A percentile compares a stretch with the other conserved stretches of the same genome.
phyloP scores from a whole-genome alignment of 179 eudicot species.

The Sideroxylon spinosum region DNA sequence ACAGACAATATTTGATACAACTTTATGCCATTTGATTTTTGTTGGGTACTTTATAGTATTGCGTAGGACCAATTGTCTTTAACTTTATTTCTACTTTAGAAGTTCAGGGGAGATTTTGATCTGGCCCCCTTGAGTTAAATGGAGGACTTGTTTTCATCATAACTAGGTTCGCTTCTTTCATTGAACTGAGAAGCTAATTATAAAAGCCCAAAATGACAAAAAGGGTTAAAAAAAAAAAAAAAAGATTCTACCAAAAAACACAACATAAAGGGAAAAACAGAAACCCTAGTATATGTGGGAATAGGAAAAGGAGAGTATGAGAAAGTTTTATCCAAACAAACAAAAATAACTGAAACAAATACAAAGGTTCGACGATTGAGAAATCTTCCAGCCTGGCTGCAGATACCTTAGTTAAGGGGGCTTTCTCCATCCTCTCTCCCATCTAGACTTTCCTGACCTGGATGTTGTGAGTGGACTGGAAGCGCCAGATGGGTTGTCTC shows the following conservation, averaged over 20 bases:
- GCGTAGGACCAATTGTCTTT: background rate
- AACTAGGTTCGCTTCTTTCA: background rate
- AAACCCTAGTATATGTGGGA: no score
- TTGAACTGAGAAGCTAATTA: background rate
- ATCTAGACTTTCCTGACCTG: conserved; percentile 62
- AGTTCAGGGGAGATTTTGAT: background rate
- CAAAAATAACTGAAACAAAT: background rate
- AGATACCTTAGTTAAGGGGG: background rate
- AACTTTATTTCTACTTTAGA: background rate
- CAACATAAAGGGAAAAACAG: background rate
- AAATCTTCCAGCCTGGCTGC: background rate
- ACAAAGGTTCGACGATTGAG: conserved; percentile 1
- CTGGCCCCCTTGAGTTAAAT: no score
- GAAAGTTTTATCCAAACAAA: background rate
- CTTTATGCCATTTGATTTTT: background rate
- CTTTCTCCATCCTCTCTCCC: background rate
- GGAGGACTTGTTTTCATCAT: background rate
- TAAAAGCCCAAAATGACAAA: background rate
- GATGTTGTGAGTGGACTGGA: conserved; percentile 76
- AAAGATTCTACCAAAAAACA: background rate
- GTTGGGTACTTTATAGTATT: background rate
- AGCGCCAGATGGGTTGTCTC: conserved; percentile 76
- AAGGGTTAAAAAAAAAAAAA: background rate
- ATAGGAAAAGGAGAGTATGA: background rate
- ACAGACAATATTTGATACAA: background rate